A percentile compares a stretch with the other conserved stretches of the same genome.
These are phyloP conservation scores for Pyronema domesticum DNA, from an alignment of 495 filamentous ascomycete species.

Conservation along the genomic window DNA sequence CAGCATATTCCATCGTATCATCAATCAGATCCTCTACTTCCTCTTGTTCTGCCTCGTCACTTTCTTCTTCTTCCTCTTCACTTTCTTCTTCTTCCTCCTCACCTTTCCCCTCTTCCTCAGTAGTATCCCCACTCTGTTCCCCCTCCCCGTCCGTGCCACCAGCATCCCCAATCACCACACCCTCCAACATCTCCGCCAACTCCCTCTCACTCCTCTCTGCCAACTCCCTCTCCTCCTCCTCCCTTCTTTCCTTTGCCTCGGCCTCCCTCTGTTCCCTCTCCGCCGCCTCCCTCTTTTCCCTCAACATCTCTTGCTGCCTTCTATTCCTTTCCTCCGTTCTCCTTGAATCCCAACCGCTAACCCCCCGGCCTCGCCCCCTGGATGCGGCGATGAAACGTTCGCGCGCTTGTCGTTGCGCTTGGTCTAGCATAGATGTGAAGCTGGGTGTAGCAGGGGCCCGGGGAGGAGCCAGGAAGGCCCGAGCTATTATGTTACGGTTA, in stretches of 20 bases:
- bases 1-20: background rate
- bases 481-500: too few species aligned
- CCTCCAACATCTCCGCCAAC: background rate
- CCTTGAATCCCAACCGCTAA: too few species aligned
- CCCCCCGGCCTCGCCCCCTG: too few species aligned
- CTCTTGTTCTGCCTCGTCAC: background rate
- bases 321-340: constrained; percentile 12
- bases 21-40: background rate
- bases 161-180: background rate
- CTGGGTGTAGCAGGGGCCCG: too few species aligned
- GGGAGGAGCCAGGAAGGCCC: too few species aligned
- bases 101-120: constrained; percentile 3
- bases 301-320: background rate
- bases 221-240: too few species aligned
- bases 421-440: too few species aligned
- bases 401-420: too few species aligned
- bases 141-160: constrained; percentile 1
- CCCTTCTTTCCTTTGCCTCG: constrained; percentile 1
- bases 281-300: background rate
- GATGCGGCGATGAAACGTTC: too few species aligned
- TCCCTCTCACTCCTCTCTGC: too few species aligned
- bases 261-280: background rate
- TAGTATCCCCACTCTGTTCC: constrained; percentile 11
- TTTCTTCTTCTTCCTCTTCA: background rate
- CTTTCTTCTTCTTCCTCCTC: background rate